Conservation (phyloP, 75 land plant genomes). For the Picea sitchensis region DNA sequence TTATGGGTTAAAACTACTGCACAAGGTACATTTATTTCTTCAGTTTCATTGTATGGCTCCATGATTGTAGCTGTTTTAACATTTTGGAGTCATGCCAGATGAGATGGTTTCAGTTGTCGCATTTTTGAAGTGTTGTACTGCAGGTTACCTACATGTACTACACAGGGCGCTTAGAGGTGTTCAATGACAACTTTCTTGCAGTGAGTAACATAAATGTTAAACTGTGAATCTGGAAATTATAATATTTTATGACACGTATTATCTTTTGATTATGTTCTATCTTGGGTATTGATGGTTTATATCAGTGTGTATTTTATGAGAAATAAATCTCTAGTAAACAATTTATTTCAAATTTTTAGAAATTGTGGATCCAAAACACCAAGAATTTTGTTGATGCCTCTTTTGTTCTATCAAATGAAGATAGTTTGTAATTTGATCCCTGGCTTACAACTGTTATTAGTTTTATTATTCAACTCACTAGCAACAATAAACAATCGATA, state of each 20-base stretch:
- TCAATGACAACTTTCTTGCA: conserved; percentile 85
- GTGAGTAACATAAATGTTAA: conserved; percentile 40
- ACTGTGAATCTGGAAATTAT: neutral
- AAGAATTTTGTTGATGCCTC: neutral
- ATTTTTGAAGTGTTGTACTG: neutral
- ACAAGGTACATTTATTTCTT: no score
- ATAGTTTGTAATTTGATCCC: neutral
- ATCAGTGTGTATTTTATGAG: neutral
- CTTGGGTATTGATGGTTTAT: neutral
- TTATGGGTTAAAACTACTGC: no score
- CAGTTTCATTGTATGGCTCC: no score
- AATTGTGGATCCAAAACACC: neutral
- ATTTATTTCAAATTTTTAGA: conserved; percentile 1
- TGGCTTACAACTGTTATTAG: neutral
- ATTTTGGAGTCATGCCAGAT: neutral
- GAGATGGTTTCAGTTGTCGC: neutral
- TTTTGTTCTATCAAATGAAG: neutral
- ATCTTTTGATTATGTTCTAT: neutral
- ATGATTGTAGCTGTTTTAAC: neutral
- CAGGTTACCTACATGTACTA: conserved; percentile 99
- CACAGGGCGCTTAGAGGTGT: conserved; percentile 98
- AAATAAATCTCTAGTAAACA: neutral
- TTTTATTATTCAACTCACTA: neutral
- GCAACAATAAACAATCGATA: neutral
- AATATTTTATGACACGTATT: neutral